Base-by-base conservation (phyloP, 768 basidiomycete species). In the Suillus sp. region DNA sequence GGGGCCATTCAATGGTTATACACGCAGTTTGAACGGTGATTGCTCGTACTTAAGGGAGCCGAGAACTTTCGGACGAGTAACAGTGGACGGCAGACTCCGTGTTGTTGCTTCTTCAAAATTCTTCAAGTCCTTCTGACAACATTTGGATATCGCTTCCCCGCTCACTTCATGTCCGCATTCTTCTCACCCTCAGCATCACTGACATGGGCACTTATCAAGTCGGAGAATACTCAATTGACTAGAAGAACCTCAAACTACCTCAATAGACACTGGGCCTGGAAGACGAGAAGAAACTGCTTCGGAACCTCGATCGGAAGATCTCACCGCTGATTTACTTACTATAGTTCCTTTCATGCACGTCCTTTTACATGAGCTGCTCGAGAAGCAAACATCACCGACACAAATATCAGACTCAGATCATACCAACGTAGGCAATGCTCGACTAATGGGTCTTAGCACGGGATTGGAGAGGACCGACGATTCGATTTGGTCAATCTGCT, bases 351-450 rank as follows among this genome's bases (percentile, higher is more conserved):
- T 86, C 86, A 20, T 89, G 87, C 87, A 59, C 4, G 22, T n/a
- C n/a, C 18, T 54, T 50, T 13, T 50, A 35, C 27, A 20, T 13
- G 38, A 32, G 18, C 16, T 32, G 2, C 13, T 35, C 13, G 48
- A 25, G 20, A 61, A 38, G 10, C 40, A 22, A 43, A 38, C 25
- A 13, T 27, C 47, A 30, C 34, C 57, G n/a, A 30, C 43, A 20
- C 56, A 43, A 10, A 14, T 9, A 50, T 50, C 30, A 65, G 55
- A 85, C 69, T 77, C 91, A 58, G 89, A 91, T 70, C 83, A 89
- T 60, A 84, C 86, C 3, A 90, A 90, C 67, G 71, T 89, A 25
- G 89, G 88, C 14, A 91, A 91, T 72, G 89, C 89, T 47, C 80
- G 88, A 51, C 74, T 90, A 37, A 86, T 86, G 75, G 84, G 86